These are phyloP conservation scores for Penicillium sp. DNA, from an alignment of 2,329 filamentous ascomycete species.

Conservation along the genomic window DNA sequence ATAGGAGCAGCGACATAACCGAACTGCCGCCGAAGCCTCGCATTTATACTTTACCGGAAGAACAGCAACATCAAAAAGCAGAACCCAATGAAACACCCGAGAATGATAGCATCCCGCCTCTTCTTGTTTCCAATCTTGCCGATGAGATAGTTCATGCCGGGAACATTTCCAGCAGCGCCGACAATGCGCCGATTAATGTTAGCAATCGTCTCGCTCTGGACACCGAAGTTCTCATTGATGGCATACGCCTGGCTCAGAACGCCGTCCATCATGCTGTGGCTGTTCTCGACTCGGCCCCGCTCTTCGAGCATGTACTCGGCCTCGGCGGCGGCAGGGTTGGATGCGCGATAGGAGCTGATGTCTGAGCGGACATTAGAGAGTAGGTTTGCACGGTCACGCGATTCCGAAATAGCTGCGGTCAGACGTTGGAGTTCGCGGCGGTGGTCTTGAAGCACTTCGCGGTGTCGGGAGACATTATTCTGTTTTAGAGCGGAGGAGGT, in stretches of 20 bases:
- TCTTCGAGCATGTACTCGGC: constrained; percentile 97
- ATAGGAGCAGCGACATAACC: neutral
- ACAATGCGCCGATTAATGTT: constrained; percentile 88
- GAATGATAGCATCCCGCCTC: constrained; percentile 85
- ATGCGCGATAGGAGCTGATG: constrained; percentile 76
- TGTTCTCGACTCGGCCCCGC: constrained; percentile 73
- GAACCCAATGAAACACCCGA: constrained; percentile 81
- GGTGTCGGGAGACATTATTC: constrained; percentile 84
- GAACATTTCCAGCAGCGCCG: constrained; percentile 78
- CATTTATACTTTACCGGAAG: constrained; percentile 50
- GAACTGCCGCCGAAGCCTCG: neutral
- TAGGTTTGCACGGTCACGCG: constrained; percentile 79
- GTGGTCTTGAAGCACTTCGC: constrained; percentile 81
- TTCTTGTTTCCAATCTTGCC: constrained; percentile 88
- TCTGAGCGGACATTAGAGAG: constrained; percentile 84
- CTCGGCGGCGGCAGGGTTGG: constrained; percentile 72
- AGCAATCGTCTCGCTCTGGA: constrained; percentile 78
- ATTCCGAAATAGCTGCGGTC: constrained; percentile 62
- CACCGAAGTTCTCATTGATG: constrained; percentile 79
- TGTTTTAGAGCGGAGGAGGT: constrained; percentile 91
- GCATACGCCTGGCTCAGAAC: constrained; percentile 94
- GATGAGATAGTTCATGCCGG: constrained; percentile 86
- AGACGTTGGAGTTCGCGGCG: constrained; percentile 71
- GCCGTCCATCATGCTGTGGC: constrained; percentile 77
- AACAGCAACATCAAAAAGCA: constrained; percentile 82